A percentile compares a stretch with the other conserved stretches of the same genome.
These are phyloP conservation scores for Arabidopsis suecica DNA, from an alignment of 345 rosid species.

Conservation along the genomic window DNA sequence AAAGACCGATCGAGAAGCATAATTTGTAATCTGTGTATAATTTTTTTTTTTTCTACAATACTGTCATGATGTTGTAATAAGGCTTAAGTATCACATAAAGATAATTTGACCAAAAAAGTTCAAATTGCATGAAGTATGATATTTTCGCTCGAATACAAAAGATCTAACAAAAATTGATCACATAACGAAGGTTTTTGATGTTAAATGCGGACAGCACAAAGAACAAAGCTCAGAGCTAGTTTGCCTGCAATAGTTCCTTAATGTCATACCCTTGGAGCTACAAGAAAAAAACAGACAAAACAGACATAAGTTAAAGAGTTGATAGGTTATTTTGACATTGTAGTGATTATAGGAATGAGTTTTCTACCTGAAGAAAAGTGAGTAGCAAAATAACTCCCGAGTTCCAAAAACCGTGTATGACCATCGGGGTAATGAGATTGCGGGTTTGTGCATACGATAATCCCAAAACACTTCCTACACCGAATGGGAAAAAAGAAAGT, in stretches of 20 bases:
- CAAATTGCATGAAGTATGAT: background rate
- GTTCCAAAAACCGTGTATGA: slow-evolving; percentile 89
- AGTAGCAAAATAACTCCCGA: slow-evolving; percentile 83
- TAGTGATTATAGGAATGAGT: slow-evolving; percentile 1
- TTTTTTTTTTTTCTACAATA: background rate
- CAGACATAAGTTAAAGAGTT: background rate
- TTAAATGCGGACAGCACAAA: slow-evolving; percentile 14
- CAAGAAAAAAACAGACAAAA: background rate
- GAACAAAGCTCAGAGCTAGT: slow-evolving; percentile 23
- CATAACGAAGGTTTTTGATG: slow-evolving; percentile 2
- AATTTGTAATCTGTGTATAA: background rate
- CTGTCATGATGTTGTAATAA: background rate
- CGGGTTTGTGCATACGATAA: slow-evolving; percentile 90
- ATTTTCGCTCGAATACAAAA: background rate
- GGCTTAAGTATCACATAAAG: background rate
- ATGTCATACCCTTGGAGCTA: slow-evolving; percentile 91
- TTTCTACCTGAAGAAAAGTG: slow-evolving; percentile 82
- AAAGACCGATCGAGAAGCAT: background rate
- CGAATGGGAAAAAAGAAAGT: background rate
- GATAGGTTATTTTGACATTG: background rate
- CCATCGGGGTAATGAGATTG: slow-evolving; percentile 79
- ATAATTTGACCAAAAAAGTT: slow-evolving; percentile 5
- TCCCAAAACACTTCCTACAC: slow-evolving; percentile 72
- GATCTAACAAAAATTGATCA: slow-evolving; percentile 3
- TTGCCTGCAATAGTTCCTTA: slow-evolving; percentile 74